Evolutionary conservation across 176 grass and related monocot genomes (phyloP), one percentile per base, ranked within the genome.

Genomic region (Secale cereale): DNA sequence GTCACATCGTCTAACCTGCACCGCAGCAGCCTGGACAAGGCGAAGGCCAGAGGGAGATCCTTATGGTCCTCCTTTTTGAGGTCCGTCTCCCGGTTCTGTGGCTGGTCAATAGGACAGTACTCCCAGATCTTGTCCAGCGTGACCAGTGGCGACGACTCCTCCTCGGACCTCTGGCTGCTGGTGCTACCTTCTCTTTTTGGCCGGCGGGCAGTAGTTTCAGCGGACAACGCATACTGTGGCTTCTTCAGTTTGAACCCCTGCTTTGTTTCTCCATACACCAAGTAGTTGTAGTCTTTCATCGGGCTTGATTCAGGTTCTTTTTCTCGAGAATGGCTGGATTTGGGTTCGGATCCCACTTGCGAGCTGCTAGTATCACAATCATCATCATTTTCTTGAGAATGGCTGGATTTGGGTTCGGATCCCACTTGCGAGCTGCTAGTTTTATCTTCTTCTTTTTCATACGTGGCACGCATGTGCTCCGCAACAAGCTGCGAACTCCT

Each of bases 181-280:
- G 26, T 63, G 37, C 40, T 4, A 50, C 5, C 20, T 59, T 25
- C 50, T 35, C 10, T 10, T 70, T 29, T 67, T 19, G 64, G 2
- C 29, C 64, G 16, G 64, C 10, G 32, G 67, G 20, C 22, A 22
- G 9, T 40, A 40, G 37, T 40, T 8, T 40, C 9, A 9, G 37
- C 37, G 8, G 9, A 10, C 7, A 54, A 16, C 3, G 13, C 74
- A 35, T 85, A 77, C n/a, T 6, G 60, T 39, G 83, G 82, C 16
- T 85, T 85, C n/a, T 67, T 0, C 27, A 77, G 11, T 29, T 6
- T 40, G 61, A 40, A 1, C 0, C 1, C 4, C 5, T 1, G 3
- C 14, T 22, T 46, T 52, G 74, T n/a, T 16, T 85, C 82, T 17
- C 82, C 82, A 16, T 76, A 84, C 4, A 84, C 82, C 57, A 85